Percentiles rank a stretch among this genome's conserved stretches.
phyloP scores from a whole-genome alignment of 495 filamentous ascomycete species.

The Diplogelasinospora grovesii region DNA sequence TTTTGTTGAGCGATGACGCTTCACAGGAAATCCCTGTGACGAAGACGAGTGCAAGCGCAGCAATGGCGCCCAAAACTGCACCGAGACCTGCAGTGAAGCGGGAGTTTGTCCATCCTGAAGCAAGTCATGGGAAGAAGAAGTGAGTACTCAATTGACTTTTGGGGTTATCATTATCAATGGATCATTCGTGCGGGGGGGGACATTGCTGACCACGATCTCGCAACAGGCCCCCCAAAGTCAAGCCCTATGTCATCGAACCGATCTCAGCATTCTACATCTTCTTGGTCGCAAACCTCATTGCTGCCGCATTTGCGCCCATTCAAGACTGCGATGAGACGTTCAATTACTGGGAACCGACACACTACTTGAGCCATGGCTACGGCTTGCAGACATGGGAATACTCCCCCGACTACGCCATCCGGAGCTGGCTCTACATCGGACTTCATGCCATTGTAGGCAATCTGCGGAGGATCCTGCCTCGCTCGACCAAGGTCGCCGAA shows the following conservation, averaged over 20 bases:
- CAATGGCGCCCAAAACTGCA: conserved; percentile 9
- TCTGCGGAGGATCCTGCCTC: conserved; percentile 54
- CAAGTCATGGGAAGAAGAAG: conserved; percentile 42
- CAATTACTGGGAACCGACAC: conserved; percentile 98
- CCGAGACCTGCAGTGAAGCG: conserved; percentile 17
- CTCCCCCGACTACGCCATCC: conserved; percentile 88
- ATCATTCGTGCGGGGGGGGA: too few species aligned
- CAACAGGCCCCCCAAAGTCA: conserved; percentile 40
- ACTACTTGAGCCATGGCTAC: conserved; percentile 89
- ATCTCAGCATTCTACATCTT: conserved; percentile 74
- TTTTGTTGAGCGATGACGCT: too few species aligned
- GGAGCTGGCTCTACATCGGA: conserved; percentile 91
- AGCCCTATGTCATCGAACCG: conserved; percentile 60
- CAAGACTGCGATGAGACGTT: conserved; percentile 99
- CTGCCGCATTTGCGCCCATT: conserved; percentile 82
- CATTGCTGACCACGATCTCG: conserved; percentile 6
- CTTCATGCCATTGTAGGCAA: conserved; percentile 71
- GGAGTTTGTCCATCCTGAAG: conserved; percentile 36
- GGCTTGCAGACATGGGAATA: conserved; percentile 99
- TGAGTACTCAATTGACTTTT: too few species aligned
- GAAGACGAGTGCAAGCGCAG: neutral
- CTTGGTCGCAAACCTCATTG: conserved; percentile 60
- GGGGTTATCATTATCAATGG: too few species aligned
- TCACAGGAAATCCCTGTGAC: too few species aligned
- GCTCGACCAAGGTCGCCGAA: conserved; percentile 54